phyloP scores from a whole-genome alignment of 208 protist species.

The Acanthamoeba castellanii region DNA sequence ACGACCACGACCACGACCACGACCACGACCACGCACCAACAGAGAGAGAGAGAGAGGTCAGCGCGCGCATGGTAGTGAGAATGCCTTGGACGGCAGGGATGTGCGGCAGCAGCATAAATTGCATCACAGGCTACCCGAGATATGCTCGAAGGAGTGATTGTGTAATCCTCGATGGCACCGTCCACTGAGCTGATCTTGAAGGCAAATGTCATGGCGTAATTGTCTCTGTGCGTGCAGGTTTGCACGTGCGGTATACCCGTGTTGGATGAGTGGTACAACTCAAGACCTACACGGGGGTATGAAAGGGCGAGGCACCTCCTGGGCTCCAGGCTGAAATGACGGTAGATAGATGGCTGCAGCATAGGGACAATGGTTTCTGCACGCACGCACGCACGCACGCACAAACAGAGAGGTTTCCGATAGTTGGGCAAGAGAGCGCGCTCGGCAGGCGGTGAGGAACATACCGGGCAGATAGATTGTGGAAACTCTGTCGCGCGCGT shows the following conservation, averaged over 20 bases:
- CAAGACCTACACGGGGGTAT: too few species aligned
- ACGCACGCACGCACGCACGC: not conserved
- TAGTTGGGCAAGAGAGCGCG: not conserved
- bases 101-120: too few species aligned
- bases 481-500: not conserved
- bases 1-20: not conserved
- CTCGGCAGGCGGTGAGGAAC: not conserved
- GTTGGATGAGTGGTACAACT: too few species aligned
- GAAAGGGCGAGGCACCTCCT: not conserved
- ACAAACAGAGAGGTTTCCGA: too few species aligned
- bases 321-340: conserved; percentile 23
- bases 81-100: not conserved
- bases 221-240: not conserved
- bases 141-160: not conserved
- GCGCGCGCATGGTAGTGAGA: not conserved
- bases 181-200: not conserved
- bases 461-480: conserved; percentile 23
- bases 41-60: not conserved
- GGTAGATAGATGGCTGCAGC: conserved; percentile 11
- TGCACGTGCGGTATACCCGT: too few species aligned
- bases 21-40: too few species aligned
- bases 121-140: not conserved
- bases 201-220: not conserved
- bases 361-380: conserved; percentile 13
- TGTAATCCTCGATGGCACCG: not conserved